Base-by-base conservation (phyloP, 179 eudicot species). In the Corrigiola litoralis region DNA sequence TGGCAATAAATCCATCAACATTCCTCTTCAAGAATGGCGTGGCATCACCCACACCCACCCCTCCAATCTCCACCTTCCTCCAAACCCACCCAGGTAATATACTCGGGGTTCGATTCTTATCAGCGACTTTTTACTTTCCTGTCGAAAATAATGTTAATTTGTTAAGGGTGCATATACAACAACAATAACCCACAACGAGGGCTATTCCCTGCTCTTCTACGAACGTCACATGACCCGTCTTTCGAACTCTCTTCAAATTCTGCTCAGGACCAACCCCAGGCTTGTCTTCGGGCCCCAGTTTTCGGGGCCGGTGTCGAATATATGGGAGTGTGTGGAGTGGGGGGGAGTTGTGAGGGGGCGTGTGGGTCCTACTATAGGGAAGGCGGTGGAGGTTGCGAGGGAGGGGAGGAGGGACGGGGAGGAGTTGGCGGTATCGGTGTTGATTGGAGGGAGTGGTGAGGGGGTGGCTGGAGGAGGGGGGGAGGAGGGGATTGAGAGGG, bases 81-180 rank as follows among this genome's bases (percentile, higher is more conserved):
- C 71, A 82, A 73, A 61, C 85, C 18, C 85, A 79, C 51, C 71
- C 88, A 66, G 96, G 96, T 85, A 36, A n/a, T n/a, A n/a, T n/a
- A n/a, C n/a, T n/a, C n/a, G n/a, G n/a, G n/a, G n/a, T n/a, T n/a
- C n/a, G n/a, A n/a, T n/a, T n/a, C n/a, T n/a, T n/a, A n/a, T n/a
- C n/a, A n/a, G n/a, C n/a, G n/a, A n/a, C n/a, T n/a, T n/a, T n/a
- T n/a, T n/a, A n/a, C n/a, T n/a, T n/a, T n/a, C n/a, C n/a, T n/a
- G n/a, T n/a, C n/a, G n/a, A n/a, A n/a, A n/a, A n/a, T n/a, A n/a
- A n/a, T n/a, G n/a, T n/a, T 6, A 1, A 4, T 50, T 4, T 21
- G 46, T 31, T 20, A 27, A 85, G 88, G 97, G 97, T 67, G 97
- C 99, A 51, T 94, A 94, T 75, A 94, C 99, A 16, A 87, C 97